phyloP scores from a whole-genome alignment of 2,329 filamentous ascomycete species.

The Fusarium brevicatenulatum region DNA sequence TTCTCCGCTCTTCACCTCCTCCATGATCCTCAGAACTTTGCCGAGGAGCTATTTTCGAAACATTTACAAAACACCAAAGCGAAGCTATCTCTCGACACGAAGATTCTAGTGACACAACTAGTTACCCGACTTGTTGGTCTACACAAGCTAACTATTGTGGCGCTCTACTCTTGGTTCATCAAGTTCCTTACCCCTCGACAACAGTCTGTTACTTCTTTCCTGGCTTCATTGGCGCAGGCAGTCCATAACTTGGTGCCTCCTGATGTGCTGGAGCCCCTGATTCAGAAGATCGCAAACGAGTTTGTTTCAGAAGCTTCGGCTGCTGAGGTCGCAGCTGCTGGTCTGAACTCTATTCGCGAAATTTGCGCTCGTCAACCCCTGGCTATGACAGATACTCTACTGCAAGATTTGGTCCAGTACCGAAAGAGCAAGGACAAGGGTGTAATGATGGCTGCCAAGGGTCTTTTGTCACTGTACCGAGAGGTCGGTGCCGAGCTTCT shows the following conservation, averaged over 20 bases:
- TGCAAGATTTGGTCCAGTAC: slow-evolving; percentile 96
- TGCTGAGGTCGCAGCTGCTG: slow-evolving; percentile 88
- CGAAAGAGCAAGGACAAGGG: slow-evolving; percentile 98
- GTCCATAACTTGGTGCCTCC: slow-evolving; percentile 92
- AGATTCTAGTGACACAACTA: slow-evolving; percentile 87
- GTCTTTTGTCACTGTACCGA: slow-evolving; percentile 87
- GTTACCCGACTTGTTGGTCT: slow-evolving; percentile 91
- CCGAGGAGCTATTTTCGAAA: slow-evolving; percentile 88
- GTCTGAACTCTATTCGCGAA: slow-evolving; percentile 93
- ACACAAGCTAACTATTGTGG: slow-evolving; percentile 89
- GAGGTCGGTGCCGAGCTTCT: slow-evolving; percentile 91
- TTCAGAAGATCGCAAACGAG: slow-evolving; percentile 97
- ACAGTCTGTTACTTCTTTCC: slow-evolving; percentile 89
- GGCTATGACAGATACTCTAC: slow-evolving; percentile 94
- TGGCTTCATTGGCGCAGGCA: slow-evolving; percentile 91
- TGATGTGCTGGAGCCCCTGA: slow-evolving; percentile 87
- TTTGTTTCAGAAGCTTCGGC: slow-evolving; percentile 96
- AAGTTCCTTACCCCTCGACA: slow-evolving; percentile 91
- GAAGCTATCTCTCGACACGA: slow-evolving; percentile 87
- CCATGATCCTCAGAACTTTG: slow-evolving; percentile 93
- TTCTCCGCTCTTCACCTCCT: slow-evolving; percentile 95
- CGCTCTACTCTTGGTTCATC: slow-evolving; percentile 95
- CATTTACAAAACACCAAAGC: slow-evolving; percentile 89
- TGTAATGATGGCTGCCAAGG: slow-evolving; percentile 98
- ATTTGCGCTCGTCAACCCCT: slow-evolving; percentile 92